phyloP scores from a whole-genome alignment of 2,329 filamentous ascomycete species.

The Stemphylium lycopersici region DNA sequence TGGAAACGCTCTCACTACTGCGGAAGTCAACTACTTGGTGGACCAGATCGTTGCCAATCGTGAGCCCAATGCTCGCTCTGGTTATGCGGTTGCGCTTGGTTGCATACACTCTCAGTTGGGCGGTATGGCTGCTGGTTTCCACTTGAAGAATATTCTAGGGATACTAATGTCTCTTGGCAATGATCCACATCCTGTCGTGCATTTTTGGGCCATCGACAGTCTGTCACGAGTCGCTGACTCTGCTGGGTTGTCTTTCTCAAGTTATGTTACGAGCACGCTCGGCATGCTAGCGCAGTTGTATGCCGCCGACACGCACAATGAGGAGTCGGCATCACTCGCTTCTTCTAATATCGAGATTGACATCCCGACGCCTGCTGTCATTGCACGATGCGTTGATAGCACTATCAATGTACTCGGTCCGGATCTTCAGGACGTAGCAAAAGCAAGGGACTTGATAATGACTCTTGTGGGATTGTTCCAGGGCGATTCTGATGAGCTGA shows the following conservation, averaged over 20 bases:
- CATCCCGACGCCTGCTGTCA: conserved; percentile 78
- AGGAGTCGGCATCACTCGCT: conserved; percentile 77
- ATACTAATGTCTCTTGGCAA: conserved; percentile 98
- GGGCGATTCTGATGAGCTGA: conserved; percentile 70
- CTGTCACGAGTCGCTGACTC: conserved; percentile 86
- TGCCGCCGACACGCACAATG: conserved; percentile 86
- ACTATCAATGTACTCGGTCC: conserved; percentile 95
- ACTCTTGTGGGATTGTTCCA: conserved; percentile 84
- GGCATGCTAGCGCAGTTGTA: conserved; percentile 95
- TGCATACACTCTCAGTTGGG: conserved; percentile 95
- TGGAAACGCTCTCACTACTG: conserved; percentile 86
- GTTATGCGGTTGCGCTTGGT: conserved; percentile 91
- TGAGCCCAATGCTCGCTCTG: conserved; percentile 89
- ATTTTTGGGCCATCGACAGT: conserved; percentile 95
- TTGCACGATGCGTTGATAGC: conserved; percentile 90
- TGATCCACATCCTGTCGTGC: conserved; percentile 91
- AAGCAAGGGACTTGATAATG: conserved; percentile 89
- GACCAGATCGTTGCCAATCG: conserved; percentile 94
- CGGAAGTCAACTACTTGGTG: conserved; percentile 87
- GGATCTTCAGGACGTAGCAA: conserved; percentile 89
- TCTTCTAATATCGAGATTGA: conserved; percentile 92
- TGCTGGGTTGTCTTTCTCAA: conserved; percentile 88
- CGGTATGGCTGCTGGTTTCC: conserved; percentile 95
- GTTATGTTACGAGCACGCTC: conserved; percentile 86
- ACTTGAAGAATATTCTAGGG: conserved; percentile 95